Base-by-base conservation (phyloP, 768 basidiomycete species). In the Tephrocybe sp. region DNA sequence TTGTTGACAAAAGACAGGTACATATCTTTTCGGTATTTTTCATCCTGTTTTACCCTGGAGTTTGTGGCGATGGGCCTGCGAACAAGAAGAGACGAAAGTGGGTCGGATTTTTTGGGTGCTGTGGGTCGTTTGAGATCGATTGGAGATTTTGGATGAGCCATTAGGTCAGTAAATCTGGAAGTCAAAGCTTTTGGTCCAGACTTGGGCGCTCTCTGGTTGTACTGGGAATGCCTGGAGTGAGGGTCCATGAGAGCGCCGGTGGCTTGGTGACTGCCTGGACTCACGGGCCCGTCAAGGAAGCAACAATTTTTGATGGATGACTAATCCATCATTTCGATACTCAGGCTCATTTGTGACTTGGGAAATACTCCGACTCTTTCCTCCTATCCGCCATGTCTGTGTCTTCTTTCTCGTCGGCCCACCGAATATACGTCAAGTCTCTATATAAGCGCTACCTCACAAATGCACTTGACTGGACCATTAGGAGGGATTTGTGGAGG, bases 401-500 rank as follows among this genome's bases (percentile, higher is more conserved):
- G 45, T 72, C 78, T 47, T 69, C 87, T 28, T 92, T 91, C 73
- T 78, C 86, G 34, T 71, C 81, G 27, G 87, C 83, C 4, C 89
- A 91, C 73, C 82, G 84, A 64, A 78, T 82, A 59, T 87, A 94
- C 64, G 92, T 94, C 66, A 92, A 96, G 73, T 91, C 89, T 8
- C 80, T 98, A 5, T 98, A 97, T 77, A 86, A 81, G 62, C 86
- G 94, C 30, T 82, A 83, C 59, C 79, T 98, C 53, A 87, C 80
- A 60, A 95, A 97, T 60, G 77, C 89, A 40, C 74, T 96, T 44
- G 86, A 98, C 69, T 98, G 96, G 96, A 84, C 82, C 38, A 76
- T 97, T 56, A 78, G 87, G 49, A 75, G 95, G 46, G 89, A 93
- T 61, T 63, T 92, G 1, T 98, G 92, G 92, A 81, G 95, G 53